phyloP scores from a whole-genome alignment of 2,329 filamentous ascomycete species.

The Coniochaeta sp. region DNA sequence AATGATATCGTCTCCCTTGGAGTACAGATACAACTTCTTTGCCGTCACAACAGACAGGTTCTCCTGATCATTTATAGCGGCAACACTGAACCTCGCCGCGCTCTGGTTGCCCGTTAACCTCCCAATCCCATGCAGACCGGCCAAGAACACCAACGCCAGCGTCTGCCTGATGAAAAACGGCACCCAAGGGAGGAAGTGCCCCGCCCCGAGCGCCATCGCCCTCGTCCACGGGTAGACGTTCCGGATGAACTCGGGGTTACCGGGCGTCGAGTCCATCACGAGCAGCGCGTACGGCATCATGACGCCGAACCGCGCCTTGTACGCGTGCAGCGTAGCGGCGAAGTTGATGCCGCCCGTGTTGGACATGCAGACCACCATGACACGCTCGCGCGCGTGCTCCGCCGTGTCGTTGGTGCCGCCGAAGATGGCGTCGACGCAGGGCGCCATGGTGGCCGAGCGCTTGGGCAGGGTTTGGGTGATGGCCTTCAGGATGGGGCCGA shows the following conservation, averaged over 20 bases:
- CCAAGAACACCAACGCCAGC: slow-evolving; percentile 38
- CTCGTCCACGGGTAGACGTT: slow-evolving; percentile 44
- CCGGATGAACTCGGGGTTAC: slow-evolving; percentile 31
- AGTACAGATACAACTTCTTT: slow-evolving; percentile 51
- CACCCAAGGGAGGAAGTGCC: slow-evolving; percentile 39
- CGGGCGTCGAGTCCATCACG: slow-evolving; percentile 47
- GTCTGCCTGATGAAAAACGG: slow-evolving; percentile 39
- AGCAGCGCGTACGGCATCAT: slow-evolving; percentile 40
- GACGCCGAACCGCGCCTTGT: slow-evolving; percentile 25
- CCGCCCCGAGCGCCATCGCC: slow-evolving; percentile 44
- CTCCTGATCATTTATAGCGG: slow-evolving; percentile 28
- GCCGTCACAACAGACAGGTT: slow-evolving; percentile 25
- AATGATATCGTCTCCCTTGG: slow-evolving; percentile 50
- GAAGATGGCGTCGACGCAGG: slow-evolving; percentile 33
- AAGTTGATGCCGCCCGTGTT: slow-evolving; percentile 51
- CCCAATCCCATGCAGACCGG: slow-evolving; percentile 25
- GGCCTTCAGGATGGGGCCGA: slow-evolving; percentile 41
- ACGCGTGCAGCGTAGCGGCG: slow-evolving; percentile 41
- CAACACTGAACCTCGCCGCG: slow-evolving; percentile 30
- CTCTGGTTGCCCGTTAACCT: slow-evolving; percentile 30
- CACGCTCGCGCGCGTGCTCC: slow-evolving; percentile 15
- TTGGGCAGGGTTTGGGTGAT: slow-evolving; percentile 34
- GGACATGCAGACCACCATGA: slow-evolving; percentile 49
- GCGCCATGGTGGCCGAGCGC: slow-evolving; percentile 37
- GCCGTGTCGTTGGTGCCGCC: slow-evolving; percentile 14